These are phyloP conservation scores for Cylindricascospora bacillispora DNA, from an alignment of 1,139 yeast species.

Conservation along the genomic window DNA sequence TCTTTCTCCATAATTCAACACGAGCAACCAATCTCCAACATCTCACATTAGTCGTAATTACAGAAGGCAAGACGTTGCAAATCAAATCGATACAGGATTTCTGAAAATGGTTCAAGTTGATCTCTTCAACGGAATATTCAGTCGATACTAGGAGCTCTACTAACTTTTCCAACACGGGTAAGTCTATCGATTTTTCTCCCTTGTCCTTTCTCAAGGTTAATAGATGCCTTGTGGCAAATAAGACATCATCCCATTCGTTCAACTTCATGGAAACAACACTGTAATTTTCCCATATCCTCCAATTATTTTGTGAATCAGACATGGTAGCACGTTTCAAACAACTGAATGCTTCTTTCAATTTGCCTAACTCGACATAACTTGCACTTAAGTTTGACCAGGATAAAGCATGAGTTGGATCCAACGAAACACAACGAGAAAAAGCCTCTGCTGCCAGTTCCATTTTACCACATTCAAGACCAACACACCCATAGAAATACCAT, in stretches of 20 bases:
- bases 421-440: constrained; percentile 77
- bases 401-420: constrained; percentile 71
- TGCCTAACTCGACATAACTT: constrained; percentile 52
- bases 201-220: constrained; percentile 41
- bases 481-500: constrained; percentile 89
- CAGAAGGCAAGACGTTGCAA: constrained; percentile 50
- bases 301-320: constrained; percentile 58
- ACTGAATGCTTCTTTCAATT: constrained; percentile 63
- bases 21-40: constrained; percentile 76
- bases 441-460: constrained; percentile 83
- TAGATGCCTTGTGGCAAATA: constrained; percentile 55
- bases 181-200: constrained; percentile 60
- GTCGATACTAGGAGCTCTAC: constrained; percentile 49
- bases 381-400: constrained; percentile 95
- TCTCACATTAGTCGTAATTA: constrained; percentile 58
- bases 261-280: constrained; percentile 70
- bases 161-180: constrained; percentile 63
- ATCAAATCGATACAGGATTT: constrained; percentile 55
- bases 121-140: constrained; percentile 33
- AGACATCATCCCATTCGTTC: constrained; percentile 77
- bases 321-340: constrained; percentile 72
- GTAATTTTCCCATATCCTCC: constrained; percentile 89
- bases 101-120: constrained; percentile 38
- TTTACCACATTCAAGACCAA: constrained; percentile 65
- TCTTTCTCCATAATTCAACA: constrained; percentile 76